phyloP scores from a whole-genome alignment of 1,139 yeast genomes.

The Hyphopichia wangnamkhiaoensis region DNA sequence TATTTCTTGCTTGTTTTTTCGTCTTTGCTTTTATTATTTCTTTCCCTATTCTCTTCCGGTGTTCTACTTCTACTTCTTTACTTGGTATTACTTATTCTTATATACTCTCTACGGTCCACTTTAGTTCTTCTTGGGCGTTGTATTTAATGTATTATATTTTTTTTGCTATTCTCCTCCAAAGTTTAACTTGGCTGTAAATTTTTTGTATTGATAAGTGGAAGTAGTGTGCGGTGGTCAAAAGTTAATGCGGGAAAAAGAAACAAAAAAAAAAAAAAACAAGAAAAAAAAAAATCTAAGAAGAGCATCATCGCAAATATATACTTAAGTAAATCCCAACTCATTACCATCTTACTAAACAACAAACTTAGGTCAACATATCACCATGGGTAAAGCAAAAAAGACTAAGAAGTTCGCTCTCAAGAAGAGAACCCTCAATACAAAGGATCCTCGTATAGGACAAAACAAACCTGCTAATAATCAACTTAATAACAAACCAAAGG shows the following conservation, averaged over 20 bases:
- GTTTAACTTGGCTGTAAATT: too few relatives aligned
- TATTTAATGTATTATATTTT: too few relatives aligned
- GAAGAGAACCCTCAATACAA: constrained; percentile 74
- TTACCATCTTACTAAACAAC: neutral
- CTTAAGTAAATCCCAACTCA: neutral
- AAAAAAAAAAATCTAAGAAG: neutral
- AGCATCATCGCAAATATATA: neutral
- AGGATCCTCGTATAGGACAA: constrained; percentile 63
- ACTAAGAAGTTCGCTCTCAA: constrained; percentile 95
- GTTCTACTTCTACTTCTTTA: too few relatives aligned
- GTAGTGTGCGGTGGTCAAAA: neutral
- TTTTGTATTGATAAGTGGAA: too few relatives aligned
- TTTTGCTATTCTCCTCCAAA: too few relatives aligned
- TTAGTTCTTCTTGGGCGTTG: too few relatives aligned
- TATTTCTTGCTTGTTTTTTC: too few relatives aligned
- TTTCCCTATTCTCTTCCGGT: too few relatives aligned
- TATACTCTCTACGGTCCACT: too few relatives aligned
- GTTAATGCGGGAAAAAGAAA: neutral
- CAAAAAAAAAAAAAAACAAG: neutral
- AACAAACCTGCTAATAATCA: constrained; percentile 12
- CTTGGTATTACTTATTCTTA: too few relatives aligned
- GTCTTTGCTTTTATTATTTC: too few relatives aligned
- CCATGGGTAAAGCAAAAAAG: constrained; percentile 93
- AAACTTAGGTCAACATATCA: constrained; percentile 2
- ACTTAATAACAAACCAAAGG: constrained; percentile 30